Percentiles rank a stretch among this genome's conserved stretches.
These are phyloP conservation scores for Citrus glauca DNA, from an alignment of 345 rosid genomes.

Conservation along the genomic window DNA sequence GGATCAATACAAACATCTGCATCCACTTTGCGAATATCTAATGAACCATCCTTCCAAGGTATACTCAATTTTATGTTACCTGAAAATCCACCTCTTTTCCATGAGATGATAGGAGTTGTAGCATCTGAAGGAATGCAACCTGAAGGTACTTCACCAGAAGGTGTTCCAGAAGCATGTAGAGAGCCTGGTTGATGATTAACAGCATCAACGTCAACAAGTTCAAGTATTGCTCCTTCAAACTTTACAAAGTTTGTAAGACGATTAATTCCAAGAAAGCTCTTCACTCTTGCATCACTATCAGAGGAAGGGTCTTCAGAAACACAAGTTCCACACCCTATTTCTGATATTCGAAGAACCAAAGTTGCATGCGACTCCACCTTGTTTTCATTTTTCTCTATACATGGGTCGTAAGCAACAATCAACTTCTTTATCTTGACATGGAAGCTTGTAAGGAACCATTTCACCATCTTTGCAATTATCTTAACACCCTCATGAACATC, in stretches of 20 bases:
- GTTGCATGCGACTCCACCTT: slow-evolving; percentile 31
- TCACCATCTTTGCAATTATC: slow-evolving; percentile 92
- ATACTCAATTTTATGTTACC: slow-evolving; percentile 81
- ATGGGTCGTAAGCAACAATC: slow-evolving; percentile 80
- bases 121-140: slow-evolving; percentile 22
- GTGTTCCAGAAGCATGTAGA: slow-evolving; percentile 18
- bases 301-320: slow-evolving; percentile 51
- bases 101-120: slow-evolving; percentile 51
- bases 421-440: slow-evolving; percentile 61
- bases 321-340: slow-evolving; percentile 71
- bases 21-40: slow-evolving; percentile 85
- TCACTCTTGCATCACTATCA: slow-evolving; percentile 28
- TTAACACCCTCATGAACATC: slow-evolving; percentile 98
- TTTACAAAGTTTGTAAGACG: slow-evolving; percentile 66
- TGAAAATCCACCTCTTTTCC: slow-evolving; percentile 71
- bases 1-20: slow-evolving; percentile 76
- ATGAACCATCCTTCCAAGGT: slow-evolving; percentile 92
- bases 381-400: slow-evolving; percentile 27
- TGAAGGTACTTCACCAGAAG: slow-evolving; percentile 20
- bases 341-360: slow-evolving; percentile 67
- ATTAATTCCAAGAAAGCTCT: slow-evolving; percentile 66
- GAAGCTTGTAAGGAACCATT: slow-evolving; percentile 84
- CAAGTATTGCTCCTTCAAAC: slow-evolving; percentile 75
- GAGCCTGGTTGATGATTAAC: slow-evolving; percentile 25
- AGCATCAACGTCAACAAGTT: slow-evolving; percentile 62